Percentiles rank a stretch among this genome's conserved stretches.
Evolutionary conservation across 106 monocot genomes (phyloP).

Genomic region (Allium cepa): DNA sequence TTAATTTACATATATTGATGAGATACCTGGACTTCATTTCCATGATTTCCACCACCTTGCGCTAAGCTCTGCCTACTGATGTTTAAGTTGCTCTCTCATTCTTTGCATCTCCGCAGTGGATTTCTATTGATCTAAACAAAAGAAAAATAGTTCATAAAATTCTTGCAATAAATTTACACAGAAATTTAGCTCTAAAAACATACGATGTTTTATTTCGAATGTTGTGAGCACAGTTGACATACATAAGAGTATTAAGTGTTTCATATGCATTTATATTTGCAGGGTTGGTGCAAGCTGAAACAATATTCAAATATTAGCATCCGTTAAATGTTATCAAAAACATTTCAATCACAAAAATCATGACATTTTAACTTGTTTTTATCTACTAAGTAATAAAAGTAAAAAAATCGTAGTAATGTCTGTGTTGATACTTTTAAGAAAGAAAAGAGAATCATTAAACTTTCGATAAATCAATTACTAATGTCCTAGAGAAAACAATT

Average conservation of each 20-base stretch:
- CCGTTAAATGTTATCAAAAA: too few relatives aligned
- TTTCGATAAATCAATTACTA: too few relatives aligned
- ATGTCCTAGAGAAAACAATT: neutral
- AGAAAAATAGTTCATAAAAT: neutral
- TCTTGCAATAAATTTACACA: neutral
- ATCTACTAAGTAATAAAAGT: too few relatives aligned
- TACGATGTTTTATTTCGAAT: constrained; percentile 93
- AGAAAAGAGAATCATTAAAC: too few relatives aligned
- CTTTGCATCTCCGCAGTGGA: constrained; percentile 89
- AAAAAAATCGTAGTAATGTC: too few relatives aligned
- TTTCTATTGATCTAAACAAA: constrained; percentile 81
- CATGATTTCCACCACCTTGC: constrained; percentile 51
- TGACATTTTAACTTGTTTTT: too few relatives aligned
- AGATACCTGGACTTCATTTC: constrained; percentile 68
- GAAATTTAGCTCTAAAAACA: constrained; percentile 7
- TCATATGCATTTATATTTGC: constrained; percentile 98
- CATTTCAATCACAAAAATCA: too few relatives aligned
- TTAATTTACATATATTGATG: neutral
- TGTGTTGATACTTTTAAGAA: too few relatives aligned
- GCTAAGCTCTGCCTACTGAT: constrained; percentile 88
- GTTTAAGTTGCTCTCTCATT: constrained; percentile 90
- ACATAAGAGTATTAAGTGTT: constrained; percentile 93
- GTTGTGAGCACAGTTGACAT: constrained; percentile 98
- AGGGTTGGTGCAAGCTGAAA: constrained; percentile 93
- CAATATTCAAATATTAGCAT: neutral